Evolutionary conservation across 495 filamentous ascomycete genomes (phyloP), one percentile per base, ranked within the genome.

Genomic region (Penicillium longicatenatum): DNA sequence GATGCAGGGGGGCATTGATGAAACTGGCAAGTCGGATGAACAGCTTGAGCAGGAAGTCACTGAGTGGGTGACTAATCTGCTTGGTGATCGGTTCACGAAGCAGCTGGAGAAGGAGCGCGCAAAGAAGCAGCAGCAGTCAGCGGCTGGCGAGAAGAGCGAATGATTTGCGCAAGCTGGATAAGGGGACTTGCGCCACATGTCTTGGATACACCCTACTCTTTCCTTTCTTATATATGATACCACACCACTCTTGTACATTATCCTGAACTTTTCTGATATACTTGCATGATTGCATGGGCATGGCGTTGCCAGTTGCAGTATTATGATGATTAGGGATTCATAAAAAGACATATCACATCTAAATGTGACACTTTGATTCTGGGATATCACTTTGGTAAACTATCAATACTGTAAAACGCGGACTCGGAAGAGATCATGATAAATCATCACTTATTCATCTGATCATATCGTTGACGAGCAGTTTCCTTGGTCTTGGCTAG

Each of bases 381-480:
- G 30, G 49, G 30, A 39, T 51, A 37, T 51, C 31, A 37, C 12
- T 51, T 20, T 51, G 6, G 30, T 35, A 51, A 29, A 51, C 30
- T 48, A 26, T 48, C 21, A 26, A 16, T 48, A 6, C 3, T 48
- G 10, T 29, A 14, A 16, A 17, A 48, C 4, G n/a, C 31, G 6
- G 14, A 17, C 24, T 24, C 5, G 12, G 43, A 19, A 14, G 9
- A 12, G 20, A 22, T 46, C 20, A 9, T 14, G 16, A 16, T 29
- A 6, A 30, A 5, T 29, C 37, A 26, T 52, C 19, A 41, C 54
- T 42, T 63, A 19, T 65, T 69, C 84, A 87, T 82, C 70, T 73
- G 77, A 62, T 91, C 87, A 67, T 86, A 96, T 41, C 92, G 78
- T 64, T 92, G 87, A 66, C 90, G 86, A 1, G 92, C 92, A 67